These are phyloP conservation scores for Fraxinus paxiana DNA, from an alignment of 305 asterid species.

Conservation along the genomic window DNA sequence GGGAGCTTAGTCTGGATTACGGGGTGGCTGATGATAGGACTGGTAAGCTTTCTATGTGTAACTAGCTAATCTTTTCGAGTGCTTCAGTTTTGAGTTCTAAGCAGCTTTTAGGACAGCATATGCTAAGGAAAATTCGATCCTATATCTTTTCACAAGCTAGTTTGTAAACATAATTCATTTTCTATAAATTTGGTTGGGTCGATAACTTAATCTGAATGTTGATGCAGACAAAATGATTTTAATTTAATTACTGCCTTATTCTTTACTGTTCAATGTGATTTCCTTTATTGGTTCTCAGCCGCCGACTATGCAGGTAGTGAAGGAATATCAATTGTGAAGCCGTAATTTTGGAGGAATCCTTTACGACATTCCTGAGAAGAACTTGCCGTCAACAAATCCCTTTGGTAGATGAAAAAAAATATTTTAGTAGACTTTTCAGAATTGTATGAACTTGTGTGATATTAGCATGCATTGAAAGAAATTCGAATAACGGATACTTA, in stretches of 20 bases:
- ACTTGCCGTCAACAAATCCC: not conserved
- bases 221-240: not conserved
- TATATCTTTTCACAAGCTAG: not conserved
- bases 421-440: not conserved
- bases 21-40: constrained; percentile 41
- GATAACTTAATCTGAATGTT: not conserved
- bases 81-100: constrained; percentile 19
- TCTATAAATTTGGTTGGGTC: not conserved
- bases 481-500: not conserved
- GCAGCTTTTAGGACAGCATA: constrained; percentile 12
- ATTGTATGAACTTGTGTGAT: not conserved
- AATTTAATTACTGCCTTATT: too few relatives aligned
- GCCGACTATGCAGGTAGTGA: not conserved
- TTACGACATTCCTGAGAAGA: not conserved
- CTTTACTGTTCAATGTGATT: not conserved
- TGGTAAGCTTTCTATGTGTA: constrained; percentile 46
- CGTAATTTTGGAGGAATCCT: not conserved
- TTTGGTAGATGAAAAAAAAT: not conserved
- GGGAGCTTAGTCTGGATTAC: constrained; percentile 52
- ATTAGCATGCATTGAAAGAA: not conserved
- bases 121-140: constrained; percentile 35
- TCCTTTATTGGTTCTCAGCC: not conserved
- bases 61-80: constrained; percentile 21
- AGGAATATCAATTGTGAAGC: not conserved
- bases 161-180: too few relatives aligned